Conservation (phyloP, 495 filamentous ascomycete species). For the Hypoxylon intermedium region DNA sequence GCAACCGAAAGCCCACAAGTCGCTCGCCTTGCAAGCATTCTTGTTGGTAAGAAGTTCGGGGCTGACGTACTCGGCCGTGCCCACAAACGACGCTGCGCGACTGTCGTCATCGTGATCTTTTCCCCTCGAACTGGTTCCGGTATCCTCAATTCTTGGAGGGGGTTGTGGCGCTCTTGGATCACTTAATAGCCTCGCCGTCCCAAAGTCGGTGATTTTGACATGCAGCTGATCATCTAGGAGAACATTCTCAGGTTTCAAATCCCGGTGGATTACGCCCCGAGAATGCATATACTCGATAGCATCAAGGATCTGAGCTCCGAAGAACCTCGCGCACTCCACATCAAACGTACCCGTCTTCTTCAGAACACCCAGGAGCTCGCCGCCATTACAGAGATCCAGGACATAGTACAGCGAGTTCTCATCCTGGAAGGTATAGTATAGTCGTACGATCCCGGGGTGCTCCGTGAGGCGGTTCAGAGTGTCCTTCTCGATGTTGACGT, state of each 20-base stretch:
- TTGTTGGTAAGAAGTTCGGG: conserved; percentile 95
- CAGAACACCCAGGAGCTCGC: conserved; percentile 88
- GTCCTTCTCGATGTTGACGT: conserved; percentile 99
- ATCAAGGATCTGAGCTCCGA: conserved; percentile 95
- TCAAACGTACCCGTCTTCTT: conserved; percentile 96
- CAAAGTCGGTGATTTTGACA: conserved; percentile 99
- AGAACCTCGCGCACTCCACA: conserved; percentile 93
- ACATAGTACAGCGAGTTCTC: conserved; percentile 96
- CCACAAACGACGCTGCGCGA: conserved; percentile 92
- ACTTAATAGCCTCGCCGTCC: conserved; percentile 91
- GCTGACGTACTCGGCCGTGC: conserved; percentile 98
- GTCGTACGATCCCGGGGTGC: conserved; percentile 93
- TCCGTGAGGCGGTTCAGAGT: conserved; percentile 95
- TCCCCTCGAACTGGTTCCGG: conserved; percentile 44
- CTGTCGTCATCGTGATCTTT: conserved; percentile 62
- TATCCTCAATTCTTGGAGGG: conserved; percentile 41
- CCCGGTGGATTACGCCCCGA: conserved; percentile 93
- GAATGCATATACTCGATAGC: conserved; percentile 98
- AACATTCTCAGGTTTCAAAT: conserved; percentile 97
- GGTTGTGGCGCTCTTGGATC: conserved; percentile 62
- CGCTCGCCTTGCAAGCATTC: conserved; percentile 96
- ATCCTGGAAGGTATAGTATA: conserved; percentile 99
- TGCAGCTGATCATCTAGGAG: conserved; percentile 94
- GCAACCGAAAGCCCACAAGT: conserved; percentile 99
- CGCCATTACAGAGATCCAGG: conserved; percentile 89